phyloP scores from a whole-genome alignment of 495 filamentous ascomycete species.

The Podospora pseudoanserina region DNA sequence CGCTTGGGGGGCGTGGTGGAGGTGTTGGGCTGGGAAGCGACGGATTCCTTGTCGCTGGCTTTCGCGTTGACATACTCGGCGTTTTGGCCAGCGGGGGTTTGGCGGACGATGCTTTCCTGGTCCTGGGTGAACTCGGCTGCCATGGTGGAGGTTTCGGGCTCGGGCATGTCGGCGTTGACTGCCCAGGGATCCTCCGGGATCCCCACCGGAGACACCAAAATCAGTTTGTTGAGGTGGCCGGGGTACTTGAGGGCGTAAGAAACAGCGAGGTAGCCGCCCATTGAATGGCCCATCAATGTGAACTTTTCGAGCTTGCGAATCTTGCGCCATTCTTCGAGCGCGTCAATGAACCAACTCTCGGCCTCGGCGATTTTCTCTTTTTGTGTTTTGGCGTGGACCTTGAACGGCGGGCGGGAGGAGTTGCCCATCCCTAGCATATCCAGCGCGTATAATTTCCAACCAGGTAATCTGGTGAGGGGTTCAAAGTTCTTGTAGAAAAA shows the following conservation, averaged over 20 bases:
- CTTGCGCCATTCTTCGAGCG: conserved; percentile 91
- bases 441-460: conserved; percentile 88
- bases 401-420: conserved; percentile 78
- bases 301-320: conserved; percentile 86
- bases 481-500: conserved; percentile 99
- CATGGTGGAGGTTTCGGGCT: conserved; percentile 64
- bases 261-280: conserved; percentile 91
- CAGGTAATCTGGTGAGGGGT: conserved; percentile 65
- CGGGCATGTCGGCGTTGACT: conserved; percentile 73
- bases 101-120: conserved; percentile 55
- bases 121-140: conserved; percentile 73
- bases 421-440: conserved; percentile 95
- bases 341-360: conserved; percentile 94
- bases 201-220: conserved; percentile 89
- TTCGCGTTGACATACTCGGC: conserved; percentile 17
- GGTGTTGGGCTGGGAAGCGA: conserved; percentile 24
- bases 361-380: conserved; percentile 83
- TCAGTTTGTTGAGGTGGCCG: conserved; percentile 88
- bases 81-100: conserved; percentile 22
- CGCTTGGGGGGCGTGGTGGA: conserved; percentile 41
- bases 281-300: conserved; percentile 85
- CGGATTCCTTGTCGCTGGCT: conserved; percentile 25
- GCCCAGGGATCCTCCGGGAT: conserved; percentile 95
- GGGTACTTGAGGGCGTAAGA: conserved; percentile 96
- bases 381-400: conserved; percentile 73